phyloP scores from a whole-genome alignment of 2,329 filamentous ascomycete species.

The Alternaria tenuissima region DNA sequence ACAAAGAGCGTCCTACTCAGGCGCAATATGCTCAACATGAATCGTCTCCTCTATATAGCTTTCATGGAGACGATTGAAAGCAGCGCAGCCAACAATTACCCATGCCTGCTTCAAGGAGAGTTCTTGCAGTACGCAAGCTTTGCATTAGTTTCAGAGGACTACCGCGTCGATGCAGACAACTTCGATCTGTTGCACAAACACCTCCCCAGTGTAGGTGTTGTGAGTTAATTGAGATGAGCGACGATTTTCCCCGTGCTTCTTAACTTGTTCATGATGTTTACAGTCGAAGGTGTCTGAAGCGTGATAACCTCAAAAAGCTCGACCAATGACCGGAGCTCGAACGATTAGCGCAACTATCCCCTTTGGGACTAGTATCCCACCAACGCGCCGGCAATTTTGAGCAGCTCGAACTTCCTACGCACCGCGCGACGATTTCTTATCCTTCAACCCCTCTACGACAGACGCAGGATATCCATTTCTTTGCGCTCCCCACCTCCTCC shows the following conservation, averaged over 20 bases:
- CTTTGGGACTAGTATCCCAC: constrained; percentile 11
- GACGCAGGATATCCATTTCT: constrained; percentile 91
- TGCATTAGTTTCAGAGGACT: background rate
- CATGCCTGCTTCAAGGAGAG: background rate
- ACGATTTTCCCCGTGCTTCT: background rate
- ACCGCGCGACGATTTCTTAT: background rate
- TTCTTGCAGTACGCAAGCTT: background rate
- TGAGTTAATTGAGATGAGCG: background rate
- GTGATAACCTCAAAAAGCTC: background rate
- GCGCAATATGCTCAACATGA: background rate
- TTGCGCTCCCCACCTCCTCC: constrained; percentile 67
- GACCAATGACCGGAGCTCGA: background rate
- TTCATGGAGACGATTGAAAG: background rate
- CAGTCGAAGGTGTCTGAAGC: background rate
- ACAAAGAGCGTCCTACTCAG: background rate
- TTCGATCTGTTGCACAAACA: background rate
- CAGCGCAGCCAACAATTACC: background rate
- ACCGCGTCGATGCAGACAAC: background rate
- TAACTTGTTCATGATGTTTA: background rate
- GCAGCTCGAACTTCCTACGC: constrained; percentile 4
- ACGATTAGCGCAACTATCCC: constrained; percentile 10
- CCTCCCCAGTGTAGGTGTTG: background rate
- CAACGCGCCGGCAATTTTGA: constrained; percentile 17
- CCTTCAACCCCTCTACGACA: constrained; percentile 31
- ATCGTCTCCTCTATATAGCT: background rate